phyloP scores from a whole-genome alignment of 176 grass and related monocot species.

The Oryza glaberrima region DNA sequence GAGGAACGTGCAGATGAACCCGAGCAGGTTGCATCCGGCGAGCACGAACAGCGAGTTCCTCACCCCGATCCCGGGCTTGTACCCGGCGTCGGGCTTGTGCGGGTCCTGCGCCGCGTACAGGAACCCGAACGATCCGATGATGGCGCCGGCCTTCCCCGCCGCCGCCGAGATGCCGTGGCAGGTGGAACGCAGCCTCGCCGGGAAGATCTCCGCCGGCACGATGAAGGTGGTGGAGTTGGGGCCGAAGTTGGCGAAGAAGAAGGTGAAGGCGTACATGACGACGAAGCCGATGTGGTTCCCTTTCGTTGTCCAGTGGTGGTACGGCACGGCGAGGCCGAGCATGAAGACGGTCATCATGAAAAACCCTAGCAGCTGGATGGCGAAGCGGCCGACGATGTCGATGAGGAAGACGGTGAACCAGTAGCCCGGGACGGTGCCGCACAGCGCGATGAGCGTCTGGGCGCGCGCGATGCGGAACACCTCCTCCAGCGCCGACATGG shows the following conservation, averaged over 20 bases:
- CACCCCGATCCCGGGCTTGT: slow-evolving; percentile 51
- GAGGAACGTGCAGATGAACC: slow-evolving; percentile 47
- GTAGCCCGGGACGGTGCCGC: slow-evolving; percentile 75
- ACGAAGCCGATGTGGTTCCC: slow-evolving; percentile 63
- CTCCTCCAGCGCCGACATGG: slow-evolving; percentile 70
- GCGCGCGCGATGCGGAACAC: slow-evolving; percentile 57
- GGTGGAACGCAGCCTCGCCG: slow-evolving; percentile 55
- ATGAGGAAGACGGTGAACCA: slow-evolving; percentile 82
- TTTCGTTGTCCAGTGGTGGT: slow-evolving; percentile 70
- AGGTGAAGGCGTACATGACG: slow-evolving; percentile 67
- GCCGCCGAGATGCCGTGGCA: slow-evolving; percentile 83
- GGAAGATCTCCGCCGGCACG: slow-evolving; percentile 66
- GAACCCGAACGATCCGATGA: slow-evolving; percentile 63
- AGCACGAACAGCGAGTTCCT: slow-evolving; percentile 56
- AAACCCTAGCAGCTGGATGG: slow-evolving; percentile 65
- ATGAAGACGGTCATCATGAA: slow-evolving; percentile 82
- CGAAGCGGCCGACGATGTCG: slow-evolving; percentile 58
- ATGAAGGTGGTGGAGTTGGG: slow-evolving; percentile 53
- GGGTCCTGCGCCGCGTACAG: slow-evolving; percentile 59
- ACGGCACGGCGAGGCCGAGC: slow-evolving; percentile 59
- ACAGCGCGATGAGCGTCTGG: slow-evolving; percentile 65
- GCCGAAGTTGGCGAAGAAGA: slow-evolving; percentile 71
- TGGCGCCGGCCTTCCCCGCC: slow-evolving; percentile 56
- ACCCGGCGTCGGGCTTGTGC: slow-evolving; percentile 47
- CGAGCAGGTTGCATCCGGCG: slow-evolving; percentile 37